These are phyloP conservation scores for Talinum fruticosum DNA, from an alignment of 148 eudicot species.

Conservation along the genomic window DNA sequence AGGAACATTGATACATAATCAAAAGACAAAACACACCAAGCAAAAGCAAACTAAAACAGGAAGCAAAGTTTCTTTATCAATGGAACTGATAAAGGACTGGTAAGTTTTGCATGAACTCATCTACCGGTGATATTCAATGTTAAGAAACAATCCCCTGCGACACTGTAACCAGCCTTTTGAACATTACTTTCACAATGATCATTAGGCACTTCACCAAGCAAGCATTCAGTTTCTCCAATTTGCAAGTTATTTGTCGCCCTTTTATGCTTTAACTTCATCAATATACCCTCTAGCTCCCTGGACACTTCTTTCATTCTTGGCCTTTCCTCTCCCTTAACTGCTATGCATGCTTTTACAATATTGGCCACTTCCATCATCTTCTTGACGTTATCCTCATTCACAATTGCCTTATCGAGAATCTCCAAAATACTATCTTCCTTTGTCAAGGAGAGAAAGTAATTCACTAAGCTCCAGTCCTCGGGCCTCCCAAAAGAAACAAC, in stretches of 20 bases:
- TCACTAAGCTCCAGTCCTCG: slow-evolving; percentile 21
- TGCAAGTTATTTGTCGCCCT: not conserved
- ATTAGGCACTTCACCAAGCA: not conserved
- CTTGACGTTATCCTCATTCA: not conserved
- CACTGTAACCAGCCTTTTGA: not conserved
- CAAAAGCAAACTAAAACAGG: not conserved
- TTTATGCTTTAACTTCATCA: not conserved
- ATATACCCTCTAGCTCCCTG: slow-evolving; percentile 23
- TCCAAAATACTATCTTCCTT: not conserved
- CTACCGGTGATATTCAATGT: not conserved
- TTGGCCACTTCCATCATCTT: slow-evolving; percentile 18
- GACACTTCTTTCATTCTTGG: slow-evolving; percentile 44
- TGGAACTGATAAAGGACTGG: not conserved
- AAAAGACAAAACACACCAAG: not conserved
- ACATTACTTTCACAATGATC: not conserved
- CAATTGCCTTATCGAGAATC: not conserved
- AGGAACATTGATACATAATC: not conserved
- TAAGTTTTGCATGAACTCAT: not conserved
- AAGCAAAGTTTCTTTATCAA: not conserved
- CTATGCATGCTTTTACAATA: slow-evolving; percentile 33
- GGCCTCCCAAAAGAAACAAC: slow-evolving; percentile 28
- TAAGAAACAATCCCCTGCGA: not conserved
- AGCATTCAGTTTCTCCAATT: not conserved
- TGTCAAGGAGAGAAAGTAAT: not conserved
- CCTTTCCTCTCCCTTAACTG: slow-evolving; percentile 28